These are phyloP conservation scores for Apiospora sp. DNA, from an alignment of 2,329 filamentous ascomycete genomes.

Conservation along the genomic window DNA sequence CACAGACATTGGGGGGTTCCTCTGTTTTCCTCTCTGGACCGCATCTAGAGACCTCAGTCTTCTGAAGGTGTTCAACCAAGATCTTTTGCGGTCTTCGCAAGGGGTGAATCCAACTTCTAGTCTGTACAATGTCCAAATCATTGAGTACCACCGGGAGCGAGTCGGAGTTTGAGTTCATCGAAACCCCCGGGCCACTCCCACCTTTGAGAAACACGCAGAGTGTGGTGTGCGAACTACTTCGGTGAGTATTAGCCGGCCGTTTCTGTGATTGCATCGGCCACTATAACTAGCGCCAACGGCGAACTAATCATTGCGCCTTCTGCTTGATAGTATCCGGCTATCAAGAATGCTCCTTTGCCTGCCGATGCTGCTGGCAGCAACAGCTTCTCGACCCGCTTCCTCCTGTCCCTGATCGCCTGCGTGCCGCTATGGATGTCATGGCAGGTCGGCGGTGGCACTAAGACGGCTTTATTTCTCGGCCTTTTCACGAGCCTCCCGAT, in stretches of 20 bases:
- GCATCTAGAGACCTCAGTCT: not conserved
- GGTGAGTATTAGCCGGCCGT: constrained; percentile 47
- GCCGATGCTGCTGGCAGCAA: constrained; percentile 87
- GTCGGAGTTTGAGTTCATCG: constrained; percentile 70
- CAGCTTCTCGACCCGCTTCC: constrained; percentile 83
- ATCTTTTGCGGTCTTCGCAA: constrained; percentile 6
- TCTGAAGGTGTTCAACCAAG: not conserved
- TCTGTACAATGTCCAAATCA: constrained; percentile 56
- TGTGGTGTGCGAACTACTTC: constrained; percentile 64
- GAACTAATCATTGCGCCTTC: not conserved
- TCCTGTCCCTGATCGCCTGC: constrained; percentile 73
- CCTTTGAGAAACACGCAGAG: constrained; percentile 59
- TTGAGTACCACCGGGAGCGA: constrained; percentile 49
- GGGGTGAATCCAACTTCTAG: not conserved
- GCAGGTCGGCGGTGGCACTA: constrained; percentile 83
- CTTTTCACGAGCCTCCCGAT: constrained; percentile 82
- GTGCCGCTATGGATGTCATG: constrained; percentile 84
- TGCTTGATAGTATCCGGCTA: constrained; percentile 75
- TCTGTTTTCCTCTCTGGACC: not conserved
- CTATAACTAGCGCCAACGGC: not conserved
- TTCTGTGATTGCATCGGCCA: not conserved
- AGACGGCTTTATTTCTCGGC: constrained; percentile 88
- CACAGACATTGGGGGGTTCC: not conserved
- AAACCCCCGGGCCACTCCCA: constrained; percentile 60
- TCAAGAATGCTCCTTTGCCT: constrained; percentile 93